Evolutionary conservation across 139 green algal species (phyloP).

Genomic region (Chlorella sp.): DNA sequence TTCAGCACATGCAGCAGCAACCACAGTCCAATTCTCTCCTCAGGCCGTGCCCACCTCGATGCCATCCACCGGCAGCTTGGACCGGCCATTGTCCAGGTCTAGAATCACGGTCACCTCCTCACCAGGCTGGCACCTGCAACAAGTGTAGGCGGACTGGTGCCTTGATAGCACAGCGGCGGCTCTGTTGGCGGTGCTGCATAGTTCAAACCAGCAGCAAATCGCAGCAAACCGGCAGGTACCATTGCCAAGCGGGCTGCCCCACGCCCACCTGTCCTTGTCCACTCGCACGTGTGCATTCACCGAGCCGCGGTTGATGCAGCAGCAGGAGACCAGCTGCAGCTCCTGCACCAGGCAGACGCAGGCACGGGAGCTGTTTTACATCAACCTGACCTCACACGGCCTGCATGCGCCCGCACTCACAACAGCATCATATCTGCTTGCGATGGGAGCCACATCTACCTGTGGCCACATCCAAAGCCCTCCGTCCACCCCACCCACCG

Average conservation of each 20-base stretch:
- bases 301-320: slow-evolving; percentile 10
- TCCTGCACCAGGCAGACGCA: slow-evolving; percentile 1
- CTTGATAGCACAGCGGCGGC: too few relatives aligned
- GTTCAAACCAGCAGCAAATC: too few relatives aligned
- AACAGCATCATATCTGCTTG: background rate
- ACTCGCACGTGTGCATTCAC: background rate
- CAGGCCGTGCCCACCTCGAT: background rate
- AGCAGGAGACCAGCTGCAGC: slow-evolving; percentile 11
- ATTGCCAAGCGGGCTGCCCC: too few relatives aligned
- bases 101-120: slow-evolving; percentile 14
- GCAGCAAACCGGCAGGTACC: too few relatives aligned
- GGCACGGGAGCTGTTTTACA: background rate
- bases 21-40: background rate
- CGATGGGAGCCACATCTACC: too few relatives aligned
- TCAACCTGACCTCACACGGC: background rate
- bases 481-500: background rate
- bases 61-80: slow-evolving; percentile 1
- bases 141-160: too few relatives aligned
- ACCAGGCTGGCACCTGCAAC: background rate
- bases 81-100: slow-evolving; percentile 2
- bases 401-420: background rate
- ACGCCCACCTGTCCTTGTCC: background rate
- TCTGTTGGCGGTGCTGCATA: too few relatives aligned
- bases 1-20: background rate
- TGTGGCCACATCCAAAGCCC: background rate